These are phyloP conservation scores for Globisporangium okanoganense DNA, from an alignment of 352 stramenopile species.

Conservation along the genomic window DNA sequence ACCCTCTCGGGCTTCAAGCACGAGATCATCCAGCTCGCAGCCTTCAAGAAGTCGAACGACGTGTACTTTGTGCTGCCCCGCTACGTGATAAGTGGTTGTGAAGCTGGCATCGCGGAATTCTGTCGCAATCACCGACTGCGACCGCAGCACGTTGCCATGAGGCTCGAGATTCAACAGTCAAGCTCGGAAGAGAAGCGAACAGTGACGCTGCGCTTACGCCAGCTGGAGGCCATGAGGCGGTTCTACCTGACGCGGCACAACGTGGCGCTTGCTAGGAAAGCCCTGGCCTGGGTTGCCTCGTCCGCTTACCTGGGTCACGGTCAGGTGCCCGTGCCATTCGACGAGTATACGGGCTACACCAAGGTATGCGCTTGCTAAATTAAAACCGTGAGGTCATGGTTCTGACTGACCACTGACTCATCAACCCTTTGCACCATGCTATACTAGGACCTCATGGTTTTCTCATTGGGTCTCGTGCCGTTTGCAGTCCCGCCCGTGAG, in stretches of 20 bases:
- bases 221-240: background rate
- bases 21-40: background rate
- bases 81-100: background rate
- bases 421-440: background rate
- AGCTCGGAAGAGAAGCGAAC: background rate
- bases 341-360: background rate
- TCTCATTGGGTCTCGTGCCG: background rate
- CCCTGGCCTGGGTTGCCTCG: background rate
- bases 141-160: background rate
- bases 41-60: background rate
- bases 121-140: background rate
- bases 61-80: background rate
- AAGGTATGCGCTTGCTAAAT: background rate
- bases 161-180: background rate
- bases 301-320: background rate
- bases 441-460: background rate
- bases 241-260: background rate
- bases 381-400: background rate
- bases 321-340: background rate
- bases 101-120: background rate
- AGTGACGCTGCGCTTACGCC: background rate
- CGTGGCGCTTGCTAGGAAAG: background rate
- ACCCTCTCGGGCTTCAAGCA: constrained; percentile 2
- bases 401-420: background rate
- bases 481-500: background rate